These are phyloP conservation scores for Glaciozyma martinii DNA, from an alignment of 768 basidiomycete species.

Conservation along the genomic window DNA sequence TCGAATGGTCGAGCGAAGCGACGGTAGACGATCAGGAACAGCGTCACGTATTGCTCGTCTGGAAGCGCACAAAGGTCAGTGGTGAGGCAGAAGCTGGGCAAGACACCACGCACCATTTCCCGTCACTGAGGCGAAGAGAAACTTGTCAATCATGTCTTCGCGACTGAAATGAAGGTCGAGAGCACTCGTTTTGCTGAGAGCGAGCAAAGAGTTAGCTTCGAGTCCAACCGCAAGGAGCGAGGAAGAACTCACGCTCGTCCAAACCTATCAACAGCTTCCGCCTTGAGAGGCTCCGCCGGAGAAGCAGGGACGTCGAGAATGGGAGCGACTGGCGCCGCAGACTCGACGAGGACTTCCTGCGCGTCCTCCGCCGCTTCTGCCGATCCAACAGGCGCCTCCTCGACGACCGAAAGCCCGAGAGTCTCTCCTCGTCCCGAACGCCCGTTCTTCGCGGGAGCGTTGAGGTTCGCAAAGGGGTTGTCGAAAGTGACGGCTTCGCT, in stretches of 20 bases:
- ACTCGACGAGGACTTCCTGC: too few relatives aligned
- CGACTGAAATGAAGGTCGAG: slow-evolving; percentile 31
- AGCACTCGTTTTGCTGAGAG: background rate
- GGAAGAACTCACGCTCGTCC: too few relatives aligned
- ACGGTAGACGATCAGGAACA: slow-evolving; percentile 34
- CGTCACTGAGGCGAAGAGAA: slow-evolving; percentile 33
- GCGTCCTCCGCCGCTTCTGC: too few relatives aligned
- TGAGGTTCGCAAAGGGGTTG: background rate
- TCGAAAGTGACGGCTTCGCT: background rate
- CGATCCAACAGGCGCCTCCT: slow-evolving; percentile 8
- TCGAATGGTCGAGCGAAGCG: slow-evolving; percentile 33
- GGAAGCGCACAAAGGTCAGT: background rate
- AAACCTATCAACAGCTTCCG: too few relatives aligned
- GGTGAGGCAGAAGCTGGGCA: background rate
- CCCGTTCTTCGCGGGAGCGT: background rate
- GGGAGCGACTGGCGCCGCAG: too few relatives aligned
- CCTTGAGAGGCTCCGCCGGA: too few relatives aligned
- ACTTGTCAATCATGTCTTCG: slow-evolving; percentile 36
- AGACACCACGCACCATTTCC: slow-evolving; percentile 29
- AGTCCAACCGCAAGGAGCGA: background rate
- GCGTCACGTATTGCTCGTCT: slow-evolving; percentile 34
- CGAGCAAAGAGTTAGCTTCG: background rate
- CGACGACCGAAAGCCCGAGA: slow-evolving; percentile 15
- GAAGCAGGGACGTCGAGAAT: too few relatives aligned
- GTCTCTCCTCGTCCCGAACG: background rate